Evolutionary conservation across 306 rosid species (phyloP).

Genomic region (Vigna mungo): DNA sequence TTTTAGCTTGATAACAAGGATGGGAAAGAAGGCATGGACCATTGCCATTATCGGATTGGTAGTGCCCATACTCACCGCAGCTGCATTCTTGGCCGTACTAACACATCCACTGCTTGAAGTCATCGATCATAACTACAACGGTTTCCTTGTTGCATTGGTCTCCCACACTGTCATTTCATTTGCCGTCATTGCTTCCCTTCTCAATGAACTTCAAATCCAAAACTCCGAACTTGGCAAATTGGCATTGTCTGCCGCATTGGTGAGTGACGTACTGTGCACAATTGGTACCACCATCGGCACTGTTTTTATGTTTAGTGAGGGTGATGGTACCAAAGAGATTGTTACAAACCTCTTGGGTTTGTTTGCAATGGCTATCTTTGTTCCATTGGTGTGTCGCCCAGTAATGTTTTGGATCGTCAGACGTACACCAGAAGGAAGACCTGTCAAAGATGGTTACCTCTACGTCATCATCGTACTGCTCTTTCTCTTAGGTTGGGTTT

Average conservation of each 20-base stretch:
- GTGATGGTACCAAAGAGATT: rapidly evolving
- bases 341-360: not conserved
- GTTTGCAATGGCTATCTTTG: not conserved
- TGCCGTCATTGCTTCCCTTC: constrained; percentile 44
- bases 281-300: not conserved
- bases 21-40: constrained; percentile 54
- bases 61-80: not conserved
- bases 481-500: constrained; percentile 35
- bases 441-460: constrained; percentile 46
- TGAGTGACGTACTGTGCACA: constrained; percentile 43
- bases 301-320: not conserved
- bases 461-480: constrained; percentile 40
- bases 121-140: rapidly evolving
- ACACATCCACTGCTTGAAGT: not conserved
- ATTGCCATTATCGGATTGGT: constrained; percentile 41
- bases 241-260: constrained; percentile 58
- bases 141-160: not conserved
- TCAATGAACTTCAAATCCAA: constrained; percentile 53
- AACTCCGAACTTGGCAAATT: constrained; percentile 60
- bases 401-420: constrained; percentile 57
- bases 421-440: constrained; percentile 64
- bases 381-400: constrained; percentile 50
- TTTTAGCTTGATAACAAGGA: constrained; percentile 47
- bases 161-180: constrained; percentile 44
- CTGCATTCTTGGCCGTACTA: not conserved